Percentiles rank a stretch among this genome's conserved stretches.
Conservation (phyloP, 1,284 basidiomycete species). For the Clitocybe nebularis region DNA sequence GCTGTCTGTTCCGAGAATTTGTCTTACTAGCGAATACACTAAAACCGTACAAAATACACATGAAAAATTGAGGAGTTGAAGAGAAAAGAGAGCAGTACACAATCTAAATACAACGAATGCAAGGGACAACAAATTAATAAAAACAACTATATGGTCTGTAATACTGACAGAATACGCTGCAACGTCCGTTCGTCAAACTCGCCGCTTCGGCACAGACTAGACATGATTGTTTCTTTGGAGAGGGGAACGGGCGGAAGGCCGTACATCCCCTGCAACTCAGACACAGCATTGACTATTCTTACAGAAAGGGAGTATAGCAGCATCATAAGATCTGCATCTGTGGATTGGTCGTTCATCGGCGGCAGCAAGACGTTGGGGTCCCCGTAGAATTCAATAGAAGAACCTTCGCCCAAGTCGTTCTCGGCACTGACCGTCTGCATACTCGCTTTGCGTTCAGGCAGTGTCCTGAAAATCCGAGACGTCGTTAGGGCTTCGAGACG, state of each 20-base stretch:
- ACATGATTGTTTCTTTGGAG: slow-evolving; percentile 22
- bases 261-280: slow-evolving; percentile 43
- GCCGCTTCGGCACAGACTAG: slow-evolving; percentile 25
- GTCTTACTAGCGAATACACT: too few species aligned
- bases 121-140: slow-evolving; percentile 2
- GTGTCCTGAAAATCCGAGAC: slow-evolving; percentile 54
- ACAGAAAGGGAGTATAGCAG: slow-evolving; percentile 74
- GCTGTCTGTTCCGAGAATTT: too few species aligned
- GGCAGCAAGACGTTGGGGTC: slow-evolving; percentile 72
- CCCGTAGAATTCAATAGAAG: slow-evolving; percentile 42
- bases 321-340: slow-evolving; percentile 72
- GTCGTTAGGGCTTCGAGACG: slow-evolving; percentile 82
- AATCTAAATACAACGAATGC: background rate
- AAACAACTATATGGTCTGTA: slow-evolving; percentile 18
- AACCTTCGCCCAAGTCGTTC: slow-evolving; percentile 24
- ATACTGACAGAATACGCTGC: slow-evolving; percentile 31
- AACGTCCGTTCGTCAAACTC: slow-evolving; percentile 48
- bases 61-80: too few species aligned
- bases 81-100: background rate
- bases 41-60: too few species aligned
- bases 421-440: slow-evolving; percentile 35
- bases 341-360: slow-evolving; percentile 66
- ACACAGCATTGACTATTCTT: slow-evolving; percentile 80
- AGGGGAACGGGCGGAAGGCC: slow-evolving; percentile 17
- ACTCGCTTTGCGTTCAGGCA: slow-evolving; percentile 46